These are phyloP conservation scores for Colletotrichum chlorophyti DNA, from an alignment of 2,329 filamentous ascomycete genomes.

Conservation along the genomic window DNA sequence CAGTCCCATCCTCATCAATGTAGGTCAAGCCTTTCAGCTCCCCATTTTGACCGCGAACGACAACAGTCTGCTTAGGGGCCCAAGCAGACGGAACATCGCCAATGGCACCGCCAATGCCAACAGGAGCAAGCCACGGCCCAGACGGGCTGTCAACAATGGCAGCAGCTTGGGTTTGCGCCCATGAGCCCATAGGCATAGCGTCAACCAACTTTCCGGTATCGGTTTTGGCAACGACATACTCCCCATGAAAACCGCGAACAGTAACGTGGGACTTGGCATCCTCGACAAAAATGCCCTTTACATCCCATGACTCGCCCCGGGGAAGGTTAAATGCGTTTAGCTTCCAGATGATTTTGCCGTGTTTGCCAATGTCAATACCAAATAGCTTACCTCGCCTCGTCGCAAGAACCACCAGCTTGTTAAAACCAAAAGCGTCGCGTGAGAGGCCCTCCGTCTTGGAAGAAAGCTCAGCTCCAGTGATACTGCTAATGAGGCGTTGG, in stretches of 20 bases:
- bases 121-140: slow-evolving; percentile 60
- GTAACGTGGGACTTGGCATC: slow-evolving; percentile 62
- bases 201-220: slow-evolving; percentile 60
- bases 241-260: slow-evolving; percentile 66
- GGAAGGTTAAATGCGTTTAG: slow-evolving; percentile 66
- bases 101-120: slow-evolving; percentile 57
- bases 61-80: slow-evolving; percentile 60
- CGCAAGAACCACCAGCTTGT: slow-evolving; percentile 82
- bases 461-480: slow-evolving; percentile 62
- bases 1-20: slow-evolving; percentile 46
- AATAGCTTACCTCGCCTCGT: slow-evolving; percentile 82
- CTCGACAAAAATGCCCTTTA: slow-evolving; percentile 71
- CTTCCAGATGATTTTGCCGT: slow-evolving; percentile 80
- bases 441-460: slow-evolving; percentile 54
- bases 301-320: slow-evolving; percentile 64
- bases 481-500: slow-evolving; percentile 68
- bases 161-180: slow-evolving; percentile 45
- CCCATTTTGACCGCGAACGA: slow-evolving; percentile 56
- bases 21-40: slow-evolving; percentile 64
- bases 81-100: slow-evolving; percentile 51
- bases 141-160: slow-evolving; percentile 59
- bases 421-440: slow-evolving; percentile 84
- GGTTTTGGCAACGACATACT: slow-evolving; percentile 63
- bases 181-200: slow-evolving; percentile 45
- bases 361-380: slow-evolving; percentile 77